A percentile compares a stretch with the other conserved stretches of the same genome.
Evolutionary conservation across 1,284 basidiomycete species (phyloP).

Genomic region (Heimioporus retisporus): DNA sequence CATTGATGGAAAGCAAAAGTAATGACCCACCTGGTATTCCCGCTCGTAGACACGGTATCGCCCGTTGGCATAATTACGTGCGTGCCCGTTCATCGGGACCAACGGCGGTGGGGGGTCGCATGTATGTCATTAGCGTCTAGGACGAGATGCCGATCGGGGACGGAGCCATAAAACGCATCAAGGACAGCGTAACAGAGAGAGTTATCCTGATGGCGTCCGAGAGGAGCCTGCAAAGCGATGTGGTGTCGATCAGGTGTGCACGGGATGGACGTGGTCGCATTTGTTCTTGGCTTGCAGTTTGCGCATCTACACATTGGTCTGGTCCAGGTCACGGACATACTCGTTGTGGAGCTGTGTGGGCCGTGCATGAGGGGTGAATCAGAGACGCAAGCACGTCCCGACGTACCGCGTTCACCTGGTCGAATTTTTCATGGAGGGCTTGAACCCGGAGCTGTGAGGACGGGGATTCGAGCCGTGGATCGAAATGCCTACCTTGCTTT

Average conservation of each 20-base stretch:
- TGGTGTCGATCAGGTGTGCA: too few relatives aligned
- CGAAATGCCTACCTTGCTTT: conserved; percentile 41
- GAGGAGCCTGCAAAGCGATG: conserved; percentile 41
- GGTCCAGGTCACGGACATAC: conserved; percentile 56
- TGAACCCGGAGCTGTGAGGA: conserved; percentile 51
- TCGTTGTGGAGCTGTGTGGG: too few relatives aligned
- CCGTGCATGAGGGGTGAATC: too few relatives aligned
- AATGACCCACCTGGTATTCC: conserved; percentile 34
- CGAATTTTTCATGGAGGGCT: conserved; percentile 62
- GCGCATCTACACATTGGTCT: conserved; percentile 59
- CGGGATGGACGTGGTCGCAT: conserved; percentile 46
- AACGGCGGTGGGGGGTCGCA: conserved; percentile 18
- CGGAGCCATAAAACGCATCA: too few relatives aligned
- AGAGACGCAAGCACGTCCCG: background rate
- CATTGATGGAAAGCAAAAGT: background rate
- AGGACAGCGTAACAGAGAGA: too few relatives aligned
- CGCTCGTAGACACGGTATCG: conserved; percentile 37
- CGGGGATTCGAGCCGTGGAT: too few relatives aligned
- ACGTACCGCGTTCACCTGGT: conserved; percentile 60
- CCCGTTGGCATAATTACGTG: conserved; percentile 36
- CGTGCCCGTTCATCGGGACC: conserved; percentile 35
- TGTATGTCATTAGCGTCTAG: conserved; percentile 31
- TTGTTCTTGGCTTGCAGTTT: conserved; percentile 70
- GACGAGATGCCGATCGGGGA: conserved; percentile 27
- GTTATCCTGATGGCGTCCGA: too few relatives aligned